Base-by-base conservation (phyloP, 306 rosid genomes). In the Geum urbanum region DNA sequence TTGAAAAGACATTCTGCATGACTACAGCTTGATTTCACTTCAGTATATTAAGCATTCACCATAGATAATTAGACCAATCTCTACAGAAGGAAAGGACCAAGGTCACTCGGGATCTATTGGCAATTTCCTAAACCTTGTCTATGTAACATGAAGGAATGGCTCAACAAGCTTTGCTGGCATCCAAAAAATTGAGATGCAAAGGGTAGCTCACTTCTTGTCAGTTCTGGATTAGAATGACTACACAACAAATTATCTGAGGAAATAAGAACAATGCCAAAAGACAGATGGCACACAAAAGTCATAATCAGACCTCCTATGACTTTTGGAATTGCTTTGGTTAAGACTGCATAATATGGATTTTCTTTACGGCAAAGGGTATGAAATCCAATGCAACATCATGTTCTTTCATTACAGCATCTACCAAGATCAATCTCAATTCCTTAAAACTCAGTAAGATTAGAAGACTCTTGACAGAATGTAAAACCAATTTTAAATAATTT, bases 141-240 rank as follows among this genome's bases (percentile, higher is more conserved):
- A 4, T 43, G 53, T n/a, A 14, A 43, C 16, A 5, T n/a, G 63
- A 0, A 13, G 52, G 22, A 55, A 11, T 70, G 13, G 35, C 22
- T 56, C n/a, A n/a, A 44, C 66, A 56, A 70, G 54, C n/a, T 15
- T 24, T 4, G 44, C 19, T 24, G 24, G 6, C 57, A 52, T 49
- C 16, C 74, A 60, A 47, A 44, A 35, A 18, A 51, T 32, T 69
- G 49, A 61, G 66, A 37, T 51, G 52, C 59, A 61, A 11, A 7
- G 9, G 73, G 69, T 49, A 20, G 59, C 80, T 41, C 49, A 32
- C 49, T 62, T 48, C 58, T 40, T 61, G n/a, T 59, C 49, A 43
- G 39, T 45, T 19, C 12, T 58, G n/a, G 22, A 24, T n/a, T 27
- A 22, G 52, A 48, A 60, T 50, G 73, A 48, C 46, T 39, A 45